A percentile compares a stretch with the other conserved stretches of the same genome.
These are phyloP conservation scores for Cercospora beticola DNA, from an alignment of 2,329 filamentous ascomycete species.

Conservation along the genomic window DNA sequence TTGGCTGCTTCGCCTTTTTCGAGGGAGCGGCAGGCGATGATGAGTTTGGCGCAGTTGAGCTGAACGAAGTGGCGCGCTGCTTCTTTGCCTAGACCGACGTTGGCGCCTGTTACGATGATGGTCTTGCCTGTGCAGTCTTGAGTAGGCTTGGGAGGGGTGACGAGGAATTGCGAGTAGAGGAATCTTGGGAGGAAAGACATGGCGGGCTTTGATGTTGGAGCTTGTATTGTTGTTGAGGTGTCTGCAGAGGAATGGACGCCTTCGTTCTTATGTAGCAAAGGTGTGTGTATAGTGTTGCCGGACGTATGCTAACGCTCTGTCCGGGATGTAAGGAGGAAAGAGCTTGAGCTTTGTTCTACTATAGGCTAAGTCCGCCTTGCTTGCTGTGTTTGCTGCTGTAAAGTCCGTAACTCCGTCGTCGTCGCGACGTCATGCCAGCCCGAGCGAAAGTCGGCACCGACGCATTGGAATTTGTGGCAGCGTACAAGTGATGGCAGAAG, in stretches of 20 bases:
- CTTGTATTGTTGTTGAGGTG: background rate
- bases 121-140: slow-evolving; percentile 32
- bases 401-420: background rate
- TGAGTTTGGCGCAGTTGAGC: slow-evolving; percentile 44
- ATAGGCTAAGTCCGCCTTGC: background rate
- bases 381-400: background rate
- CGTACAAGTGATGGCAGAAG: background rate
- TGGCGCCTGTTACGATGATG: slow-evolving; percentile 52
- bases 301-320: background rate
- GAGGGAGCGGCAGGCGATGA: slow-evolving; percentile 47
- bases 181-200: slow-evolving; percentile 33
- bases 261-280: background rate
- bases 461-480: background rate
- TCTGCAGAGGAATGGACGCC: background rate
- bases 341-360: background rate
- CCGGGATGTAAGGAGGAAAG: background rate
- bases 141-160: slow-evolving; percentile 39
- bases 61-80: slow-evolving; percentile 46
- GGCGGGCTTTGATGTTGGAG: background rate
- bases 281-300: background rate
- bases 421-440: background rate
- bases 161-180: slow-evolving; percentile 44
- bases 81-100: slow-evolving; percentile 50
- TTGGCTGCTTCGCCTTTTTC: slow-evolving; percentile 49
- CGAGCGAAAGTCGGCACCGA: background rate